Evolutionary conservation across 257 asterid species (phyloP), one percentile per base, ranked within the genome.

Genomic region (Nicotiana tabacum): DNA sequence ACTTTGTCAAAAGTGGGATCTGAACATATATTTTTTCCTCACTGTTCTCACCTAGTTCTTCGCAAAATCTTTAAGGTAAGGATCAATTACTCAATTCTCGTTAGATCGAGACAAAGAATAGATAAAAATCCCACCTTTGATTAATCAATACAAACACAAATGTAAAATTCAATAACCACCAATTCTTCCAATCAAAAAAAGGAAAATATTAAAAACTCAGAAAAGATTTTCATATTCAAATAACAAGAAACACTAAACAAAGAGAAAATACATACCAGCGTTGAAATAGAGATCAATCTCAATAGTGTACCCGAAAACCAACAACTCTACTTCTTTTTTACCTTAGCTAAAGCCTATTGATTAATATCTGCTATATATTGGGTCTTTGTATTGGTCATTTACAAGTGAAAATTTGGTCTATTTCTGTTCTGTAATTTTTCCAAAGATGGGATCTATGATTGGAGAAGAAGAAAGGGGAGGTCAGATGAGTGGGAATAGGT

Each of bases 101-200:
- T 65, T 27, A 39, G 83, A 80, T 65, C 83, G 65, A 81, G 62
- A 27, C 29, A 80, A 10, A 65, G 58, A 11, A 33, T 21, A 84
- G 60, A 29, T 29, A 86, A 83, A 81, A 85, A 67, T 81, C 84
- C 78, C 83, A 64, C 43, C 85, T 85, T 66, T 85, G 81, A 85
- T 39, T 83, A 90, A 87, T 90, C 90, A 90, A 88, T 53, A 27
- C 85, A 86, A 80, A 67, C 77, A 69, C 18, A 37, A 69, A 0
- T 10, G 17, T 2, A 21, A 9, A 70, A 70, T n/a, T 43, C 32
- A 11, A 21, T 61, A 15, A 21, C 15, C 66, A 61, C 66, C 33
- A 39, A 65, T 65, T 27, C 39, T 12, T 65, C 70, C 39, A 29
- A 29, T 21, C 16, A 4, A 17, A 33, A 27, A 82, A 13, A 8